phyloP scores from a whole-genome alignment of 140 eudicot genomes.

The Flaveria floridana region DNA sequence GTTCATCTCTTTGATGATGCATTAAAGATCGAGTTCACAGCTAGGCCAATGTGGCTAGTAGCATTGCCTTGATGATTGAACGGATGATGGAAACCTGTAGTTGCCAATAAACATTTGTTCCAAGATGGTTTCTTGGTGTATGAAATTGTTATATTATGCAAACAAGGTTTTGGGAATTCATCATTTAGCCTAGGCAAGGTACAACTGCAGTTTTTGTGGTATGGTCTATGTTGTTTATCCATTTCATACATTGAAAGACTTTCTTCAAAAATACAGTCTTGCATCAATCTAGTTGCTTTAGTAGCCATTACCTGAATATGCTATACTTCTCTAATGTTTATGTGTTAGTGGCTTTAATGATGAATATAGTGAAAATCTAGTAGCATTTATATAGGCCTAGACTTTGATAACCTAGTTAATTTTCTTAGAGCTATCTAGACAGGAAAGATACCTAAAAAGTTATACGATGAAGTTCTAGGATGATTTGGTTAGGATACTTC shows the following conservation, averaged over 20 bases:
- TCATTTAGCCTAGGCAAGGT: conserved; percentile 28
- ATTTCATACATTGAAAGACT: conserved; percentile 27
- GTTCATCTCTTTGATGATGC: not conserved
- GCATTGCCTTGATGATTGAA: conserved; percentile 5
- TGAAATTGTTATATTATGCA: conserved; percentile 28
- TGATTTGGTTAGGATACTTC: not conserved
- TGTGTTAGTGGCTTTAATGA: not conserved
- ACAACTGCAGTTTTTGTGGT: conserved; percentile 40
- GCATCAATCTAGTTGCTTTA: conserved; percentile 9
- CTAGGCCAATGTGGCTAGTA: not conserved
- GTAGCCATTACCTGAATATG: conserved; percentile 16
- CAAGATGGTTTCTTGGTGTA: conserved; percentile 27
- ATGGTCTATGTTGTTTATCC: conserved; percentile 34
- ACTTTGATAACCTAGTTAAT: not conserved
- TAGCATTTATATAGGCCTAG: not conserved
- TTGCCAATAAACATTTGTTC: conserved; percentile 26
- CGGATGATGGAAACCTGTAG: not conserved
- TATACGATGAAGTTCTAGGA: conserved; percentile 5
- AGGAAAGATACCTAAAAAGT: not conserved
- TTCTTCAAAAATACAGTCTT: conserved; percentile 32
- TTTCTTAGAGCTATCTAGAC: not conserved
- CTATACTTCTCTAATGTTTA: not conserved
- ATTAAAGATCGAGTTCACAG: not conserved
- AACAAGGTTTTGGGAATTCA: conserved; percentile 16
- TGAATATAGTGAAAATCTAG: not conserved